Percentiles rank a stretch among this genome's conserved stretches.
Evolutionary conservation across 1,284 basidiomycete genomes (phyloP).

Genomic region (Omphalotus olearius): DNA sequence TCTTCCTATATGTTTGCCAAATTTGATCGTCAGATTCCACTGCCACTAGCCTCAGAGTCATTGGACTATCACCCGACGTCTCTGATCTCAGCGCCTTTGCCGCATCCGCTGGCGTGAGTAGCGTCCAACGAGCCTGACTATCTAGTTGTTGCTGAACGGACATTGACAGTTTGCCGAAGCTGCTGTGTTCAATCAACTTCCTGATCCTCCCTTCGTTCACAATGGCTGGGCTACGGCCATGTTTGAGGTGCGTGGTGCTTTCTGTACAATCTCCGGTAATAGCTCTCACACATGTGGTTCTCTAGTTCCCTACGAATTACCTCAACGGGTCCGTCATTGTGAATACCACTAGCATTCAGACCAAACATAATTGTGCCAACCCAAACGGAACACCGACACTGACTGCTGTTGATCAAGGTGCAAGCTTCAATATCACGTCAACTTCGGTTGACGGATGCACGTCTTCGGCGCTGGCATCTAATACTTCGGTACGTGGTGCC

Average conservation of each 20-base stretch:
- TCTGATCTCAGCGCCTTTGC: slow-evolving; percentile 47
- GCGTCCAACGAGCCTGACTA: background rate
- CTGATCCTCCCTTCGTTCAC: slow-evolving; percentile 14
- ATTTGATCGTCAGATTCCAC: slow-evolving; percentile 25
- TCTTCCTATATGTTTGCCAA: background rate
- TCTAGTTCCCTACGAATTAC: slow-evolving; percentile 35
- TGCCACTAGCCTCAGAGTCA: slow-evolving; percentile 34
- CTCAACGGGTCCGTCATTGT: slow-evolving; percentile 50
- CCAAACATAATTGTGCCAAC: slow-evolving; percentile 40
- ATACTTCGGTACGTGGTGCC: slow-evolving; percentile 26
- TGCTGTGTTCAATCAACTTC: slow-evolving; percentile 26
- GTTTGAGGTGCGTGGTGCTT: slow-evolving; percentile 30
- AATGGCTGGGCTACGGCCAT: slow-evolving; percentile 15
- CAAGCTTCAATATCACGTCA: slow-evolving; percentile 33
- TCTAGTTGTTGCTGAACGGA: background rate
- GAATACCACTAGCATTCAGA: slow-evolving; percentile 50
- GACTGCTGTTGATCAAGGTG: slow-evolving; percentile 16
- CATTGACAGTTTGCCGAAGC: slow-evolving; percentile 36
- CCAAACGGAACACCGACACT: slow-evolving; percentile 29
- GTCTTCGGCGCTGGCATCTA: slow-evolving; percentile 29
- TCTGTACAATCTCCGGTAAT: background rate
- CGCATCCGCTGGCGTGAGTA: slow-evolving; percentile 53
- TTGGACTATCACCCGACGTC: slow-evolving; percentile 41
- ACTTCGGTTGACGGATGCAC: slow-evolving; percentile 42
- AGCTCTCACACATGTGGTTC: background rate